Evolutionary conservation across 1,284 basidiomycete species (phyloP).

Genomic region (Trichosporon sp.): DNA sequence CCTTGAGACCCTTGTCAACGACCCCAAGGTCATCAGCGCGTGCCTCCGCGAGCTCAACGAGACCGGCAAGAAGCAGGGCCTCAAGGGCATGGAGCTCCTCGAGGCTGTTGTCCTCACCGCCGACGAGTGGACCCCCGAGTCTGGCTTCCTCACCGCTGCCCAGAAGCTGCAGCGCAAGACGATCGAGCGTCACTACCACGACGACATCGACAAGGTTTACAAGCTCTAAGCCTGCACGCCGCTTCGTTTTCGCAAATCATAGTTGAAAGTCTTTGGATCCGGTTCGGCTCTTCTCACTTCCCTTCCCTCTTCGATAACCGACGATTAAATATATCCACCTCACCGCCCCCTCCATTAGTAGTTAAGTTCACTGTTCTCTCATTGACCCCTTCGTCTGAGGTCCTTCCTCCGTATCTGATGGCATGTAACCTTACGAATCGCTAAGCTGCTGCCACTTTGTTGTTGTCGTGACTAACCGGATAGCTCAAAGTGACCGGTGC

Average conservation of each 20-base stretch:
- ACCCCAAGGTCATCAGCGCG: slow-evolving; percentile 65
- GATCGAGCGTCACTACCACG: slow-evolving; percentile 69
- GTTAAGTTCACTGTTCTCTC: slow-evolving; percentile 16
- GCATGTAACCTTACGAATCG: slow-evolving; percentile 21
- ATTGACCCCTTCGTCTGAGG: slow-evolving; percentile 1
- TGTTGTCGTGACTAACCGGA: not conserved
- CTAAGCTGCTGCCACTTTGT: not conserved
- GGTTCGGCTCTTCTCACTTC: not conserved
- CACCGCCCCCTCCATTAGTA: slow-evolving; percentile 7
- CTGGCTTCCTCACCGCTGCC: slow-evolving; percentile 81
- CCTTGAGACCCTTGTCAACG: slow-evolving; percentile 67
- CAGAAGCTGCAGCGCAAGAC: slow-evolving; percentile 84
- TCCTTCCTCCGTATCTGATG: slow-evolving; percentile 7
- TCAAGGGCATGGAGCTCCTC: slow-evolving; percentile 80
- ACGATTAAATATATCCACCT: not conserved
- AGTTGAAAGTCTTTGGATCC: not conserved
- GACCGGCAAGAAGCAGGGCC: slow-evolving; percentile 80
- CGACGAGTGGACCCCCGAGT: slow-evolving; percentile 91
- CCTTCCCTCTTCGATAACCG: slow-evolving; percentile 1
- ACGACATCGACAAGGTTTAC: slow-evolving; percentile 67
- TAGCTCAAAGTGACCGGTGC: not conserved
- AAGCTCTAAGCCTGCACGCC: slow-evolving; percentile 10
- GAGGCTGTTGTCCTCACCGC: slow-evolving; percentile 75
- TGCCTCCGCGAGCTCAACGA: slow-evolving; percentile 79
- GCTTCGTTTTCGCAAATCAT: not conserved